Percentiles rank a stretch among this genome's conserved stretches.
Conservation (phyloP, 106 monocot genomes). For the Dioscorea zingiberensis region DNA sequence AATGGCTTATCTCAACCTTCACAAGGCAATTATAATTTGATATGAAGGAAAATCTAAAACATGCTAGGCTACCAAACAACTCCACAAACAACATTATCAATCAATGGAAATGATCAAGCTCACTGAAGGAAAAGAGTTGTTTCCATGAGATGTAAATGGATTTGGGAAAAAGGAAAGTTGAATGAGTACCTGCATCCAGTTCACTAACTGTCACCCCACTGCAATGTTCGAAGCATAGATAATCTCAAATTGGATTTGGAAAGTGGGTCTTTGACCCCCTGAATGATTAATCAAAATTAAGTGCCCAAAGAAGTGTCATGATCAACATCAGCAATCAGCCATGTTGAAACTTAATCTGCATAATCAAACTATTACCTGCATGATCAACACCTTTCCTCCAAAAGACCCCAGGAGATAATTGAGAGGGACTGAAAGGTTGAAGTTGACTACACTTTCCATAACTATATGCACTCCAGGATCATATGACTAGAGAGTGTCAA, state of each 20-base stretch:
- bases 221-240: slow-evolving; percentile 73
- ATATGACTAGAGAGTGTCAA: slow-evolving; percentile 68
- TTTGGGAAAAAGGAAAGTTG: background rate
- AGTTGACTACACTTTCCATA: slow-evolving; percentile 66
- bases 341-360: background rate
- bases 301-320: background rate
- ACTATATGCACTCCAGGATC: slow-evolving; percentile 79
- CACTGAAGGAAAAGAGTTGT: background rate
- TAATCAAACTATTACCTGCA: slow-evolving; percentile 45
- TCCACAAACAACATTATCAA: background rate
- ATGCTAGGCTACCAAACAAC: no score
- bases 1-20: background rate
- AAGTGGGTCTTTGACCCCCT: slow-evolving; percentile 91
- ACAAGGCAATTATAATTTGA: background rate
- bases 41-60: background rate
- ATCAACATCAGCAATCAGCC: background rate
- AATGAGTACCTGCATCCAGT: slow-evolving; percentile 76
- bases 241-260: slow-evolving; percentile 47
- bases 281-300: background rate
- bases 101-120: background rate
- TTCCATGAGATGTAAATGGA: no score
- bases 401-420: slow-evolving; percentile 79
- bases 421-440: slow-evolving; percentile 71
- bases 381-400: slow-evolving; percentile 58
- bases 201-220: slow-evolving; percentile 46